Percentiles rank a stretch among this genome's conserved stretches.
These are phyloP conservation scores for Backusella tarrabulga DNA, from an alignment of 192 early-diverging fungal species.

Conservation along the genomic window DNA sequence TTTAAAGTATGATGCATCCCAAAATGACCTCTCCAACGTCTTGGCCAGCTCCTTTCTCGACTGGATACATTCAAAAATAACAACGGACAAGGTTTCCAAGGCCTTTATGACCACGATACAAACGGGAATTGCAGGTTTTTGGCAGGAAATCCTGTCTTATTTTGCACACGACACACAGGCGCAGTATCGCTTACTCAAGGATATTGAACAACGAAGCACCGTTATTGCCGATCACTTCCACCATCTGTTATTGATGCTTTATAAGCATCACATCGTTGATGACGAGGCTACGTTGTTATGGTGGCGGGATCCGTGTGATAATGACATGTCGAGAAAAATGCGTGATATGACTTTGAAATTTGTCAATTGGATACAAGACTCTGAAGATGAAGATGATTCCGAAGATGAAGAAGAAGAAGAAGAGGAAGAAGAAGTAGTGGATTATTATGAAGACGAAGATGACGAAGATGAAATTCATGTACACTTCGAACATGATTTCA, in stretches of 20 bases:
- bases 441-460: conserved; percentile 4
- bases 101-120: conserved; percentile 20
- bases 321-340: conserved; percentile 28
- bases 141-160: conserved; percentile 38
- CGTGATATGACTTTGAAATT: conserved; percentile 28
- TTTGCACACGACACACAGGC: conserved; percentile 33
- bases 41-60: conserved; percentile 34
- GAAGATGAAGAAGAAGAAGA: conserved; percentile 14
- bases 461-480: background rate
- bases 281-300: conserved; percentile 40
- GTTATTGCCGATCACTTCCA: conserved; percentile 33
- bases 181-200: conserved; percentile 35
- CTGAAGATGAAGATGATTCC: conserved; percentile 21
- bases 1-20: conserved; percentile 41
- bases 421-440: background rate
- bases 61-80: conserved; percentile 21
- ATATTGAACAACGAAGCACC: conserved; percentile 14
- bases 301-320: conserved; percentile 35
- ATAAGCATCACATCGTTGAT: conserved; percentile 46
- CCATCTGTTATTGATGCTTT: conserved; percentile 39
- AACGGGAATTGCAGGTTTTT: conserved; percentile 35
- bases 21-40: conserved; percentile 21
- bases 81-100: background rate
- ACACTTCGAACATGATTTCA: background rate
- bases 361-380: conserved; percentile 36